Evolutionary conservation across 2,329 filamentous ascomycete genomes (phyloP).

Genomic region (Neopestalotiopsis clavispora): DNA sequence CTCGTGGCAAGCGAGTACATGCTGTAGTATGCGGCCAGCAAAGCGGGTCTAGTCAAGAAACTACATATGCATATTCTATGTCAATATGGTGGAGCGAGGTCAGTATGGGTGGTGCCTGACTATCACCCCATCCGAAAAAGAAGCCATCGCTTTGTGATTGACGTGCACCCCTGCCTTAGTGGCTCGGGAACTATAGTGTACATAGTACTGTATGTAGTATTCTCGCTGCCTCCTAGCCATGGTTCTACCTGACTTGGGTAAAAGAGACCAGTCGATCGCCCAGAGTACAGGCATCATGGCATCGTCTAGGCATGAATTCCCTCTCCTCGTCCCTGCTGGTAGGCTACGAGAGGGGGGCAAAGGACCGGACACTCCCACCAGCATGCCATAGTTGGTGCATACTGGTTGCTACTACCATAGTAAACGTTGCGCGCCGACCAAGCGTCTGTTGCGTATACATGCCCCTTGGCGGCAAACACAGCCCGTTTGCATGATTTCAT

Average conservation of each 20-base stretch:
- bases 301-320: too few species aligned
- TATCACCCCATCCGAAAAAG: background rate
- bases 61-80: background rate
- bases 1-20: background rate
- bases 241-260: background rate
- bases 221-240: too few species aligned
- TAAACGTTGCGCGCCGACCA: too few species aligned
- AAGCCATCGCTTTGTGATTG: background rate
- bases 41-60: background rate
- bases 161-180: slow-evolving; percentile 5
- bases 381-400: background rate
- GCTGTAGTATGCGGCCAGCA: background rate
- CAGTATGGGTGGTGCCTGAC: background rate
- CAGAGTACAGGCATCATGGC: too few species aligned
- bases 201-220: too few species aligned
- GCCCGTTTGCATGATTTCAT: background rate
- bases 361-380: background rate
- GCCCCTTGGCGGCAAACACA: slow-evolving; percentile 3
- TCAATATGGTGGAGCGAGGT: background rate
- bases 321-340: background rate
- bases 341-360: background rate
- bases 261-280: too few species aligned
- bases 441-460: background rate
- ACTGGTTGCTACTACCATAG: too few species aligned
- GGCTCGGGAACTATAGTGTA: background rate